Evolutionary conservation across 1,284 basidiomycete genomes (phyloP), one percentile per base, ranked within the genome.

Genomic region (Polyporus tsugae): DNA sequence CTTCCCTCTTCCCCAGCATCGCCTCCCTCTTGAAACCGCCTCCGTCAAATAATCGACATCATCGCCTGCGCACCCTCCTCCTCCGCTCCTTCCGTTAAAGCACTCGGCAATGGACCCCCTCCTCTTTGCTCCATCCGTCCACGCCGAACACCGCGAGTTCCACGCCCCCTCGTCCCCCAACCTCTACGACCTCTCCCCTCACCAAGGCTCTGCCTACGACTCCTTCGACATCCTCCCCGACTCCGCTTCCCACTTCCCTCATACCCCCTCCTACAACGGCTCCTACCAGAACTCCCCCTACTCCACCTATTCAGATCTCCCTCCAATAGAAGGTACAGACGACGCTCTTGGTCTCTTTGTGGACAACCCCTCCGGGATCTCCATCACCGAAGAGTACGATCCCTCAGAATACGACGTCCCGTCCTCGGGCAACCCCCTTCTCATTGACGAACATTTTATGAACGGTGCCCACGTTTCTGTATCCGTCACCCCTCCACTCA

Each of bases 241-340:
- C 72, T 70, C 67, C 53, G 49, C 58, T 69, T 66, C 73, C 61
- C 76, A 80, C 39, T 84, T 83, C 69, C 83, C 85, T 33, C 81
- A 82, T 73, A 86, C 85, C 0, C 85, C 85, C 33, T 87, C 86
- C 62, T 86, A 86, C 80, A 84, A 85, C 73, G 86, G 85, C 69
- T 86, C 85, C 0, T 86, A 86, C 77, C 83, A 88, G 75, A 87
- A 89, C 78, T 91, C 90, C 0, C 90, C 90, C n/a, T 91, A 84
- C 78, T 91, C 90, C 6, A 82, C 78, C 63, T 83, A 87, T 71
- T 91, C 89, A 2, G 91, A 92, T 36, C 88, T 92, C 11, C 77
- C 78, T 29, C 84, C 84, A 67, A 88, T 87, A 78, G 82, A 83
- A 75, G 81, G 80, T 53, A 82, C 85, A 52, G 83, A 85, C 60